A percentile compares a stretch with the other conserved stretches of the same genome.
phyloP scores from a whole-genome alignment of 768 basidiomycete species.

The Mycena polygramma region DNA sequence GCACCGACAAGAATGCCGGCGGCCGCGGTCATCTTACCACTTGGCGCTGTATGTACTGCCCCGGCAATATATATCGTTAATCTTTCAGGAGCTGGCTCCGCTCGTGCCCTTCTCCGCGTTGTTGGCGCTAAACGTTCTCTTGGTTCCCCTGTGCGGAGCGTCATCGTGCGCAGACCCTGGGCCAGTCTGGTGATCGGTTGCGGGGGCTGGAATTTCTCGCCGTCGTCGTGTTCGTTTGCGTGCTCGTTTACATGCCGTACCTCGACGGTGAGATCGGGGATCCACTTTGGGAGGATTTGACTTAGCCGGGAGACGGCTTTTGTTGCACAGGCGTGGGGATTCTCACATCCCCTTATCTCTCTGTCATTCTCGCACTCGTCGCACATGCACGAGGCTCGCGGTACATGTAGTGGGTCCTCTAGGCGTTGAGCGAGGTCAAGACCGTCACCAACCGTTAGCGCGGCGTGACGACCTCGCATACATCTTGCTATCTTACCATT shows the following conservation, averaged over 20 bases:
- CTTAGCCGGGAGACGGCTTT: background rate
- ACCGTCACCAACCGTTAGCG: no score
- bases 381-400: constrained; percentile 16
- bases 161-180: background rate
- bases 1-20: background rate
- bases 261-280: background rate
- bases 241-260: background rate
- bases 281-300: background rate
- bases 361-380: constrained; percentile 5
- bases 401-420: no score
- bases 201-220: background rate
- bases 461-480: no score
- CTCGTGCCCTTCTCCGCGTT: background rate
- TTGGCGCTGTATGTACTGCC: background rate
- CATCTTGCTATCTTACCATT: no score
- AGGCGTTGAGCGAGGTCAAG: no score
- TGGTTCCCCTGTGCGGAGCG: background rate
- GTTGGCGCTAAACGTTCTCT: background rate
- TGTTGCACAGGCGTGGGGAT: constrained; percentile 25
- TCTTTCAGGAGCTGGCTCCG: background rate
- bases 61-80: background rate
- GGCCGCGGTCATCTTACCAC: background rate
- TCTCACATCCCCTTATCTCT: background rate
- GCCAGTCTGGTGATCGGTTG: background rate
- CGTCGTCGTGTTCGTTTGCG: no score